Percentiles rank a stretch among this genome's conserved stretches.
Conservation (phyloP, 2,329 filamentous ascomycete genomes). For the Ceratocystis huliohia region DNA sequence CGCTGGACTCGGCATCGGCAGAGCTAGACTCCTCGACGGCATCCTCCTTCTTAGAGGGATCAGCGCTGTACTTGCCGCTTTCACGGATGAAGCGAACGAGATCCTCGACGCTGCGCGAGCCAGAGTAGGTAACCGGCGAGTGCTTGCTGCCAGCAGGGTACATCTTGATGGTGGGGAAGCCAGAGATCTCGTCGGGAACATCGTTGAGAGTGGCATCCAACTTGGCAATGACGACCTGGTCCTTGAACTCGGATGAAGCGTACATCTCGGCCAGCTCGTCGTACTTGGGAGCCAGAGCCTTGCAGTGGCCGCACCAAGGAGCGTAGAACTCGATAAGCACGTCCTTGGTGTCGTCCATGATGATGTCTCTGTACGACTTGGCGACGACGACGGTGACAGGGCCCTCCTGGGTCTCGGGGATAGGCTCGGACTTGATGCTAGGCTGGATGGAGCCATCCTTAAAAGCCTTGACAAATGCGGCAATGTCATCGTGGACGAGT, state of each 20-base stretch:
- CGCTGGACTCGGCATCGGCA: constrained; percentile 29
- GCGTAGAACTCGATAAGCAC: constrained; percentile 98
- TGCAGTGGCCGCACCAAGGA: constrained; percentile 99
- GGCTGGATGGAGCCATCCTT: constrained; percentile 77
- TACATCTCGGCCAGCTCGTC: constrained; percentile 77
- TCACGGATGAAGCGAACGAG: constrained; percentile 85
- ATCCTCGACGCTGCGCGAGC: constrained; percentile 80
- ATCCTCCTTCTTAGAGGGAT: constrained; percentile 43
- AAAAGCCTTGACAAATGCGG: constrained; percentile 76
- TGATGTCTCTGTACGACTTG: constrained; percentile 82
- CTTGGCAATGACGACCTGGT: constrained; percentile 89
- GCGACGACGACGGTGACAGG: constrained; percentile 81
- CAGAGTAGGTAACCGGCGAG: constrained; percentile 72
- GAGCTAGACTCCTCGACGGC: constrained; percentile 36
- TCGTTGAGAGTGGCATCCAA: constrained; percentile 94
- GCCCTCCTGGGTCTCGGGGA: constrained; percentile 86
- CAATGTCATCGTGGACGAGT: constrained; percentile 58
- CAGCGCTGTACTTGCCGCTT: constrained; percentile 80
- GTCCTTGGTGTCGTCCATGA: constrained; percentile 90
- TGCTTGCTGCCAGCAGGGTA: constrained; percentile 84
- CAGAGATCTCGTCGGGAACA: constrained; percentile 88
- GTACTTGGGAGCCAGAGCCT: constrained; percentile 91
- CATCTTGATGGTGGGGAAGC: constrained; percentile 98
- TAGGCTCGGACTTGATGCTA: constrained; percentile 95
- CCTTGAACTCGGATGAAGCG: constrained; percentile 63